phyloP scores from a whole-genome alignment of 768 basidiomycete species.

The Calvatia gigantea region DNA sequence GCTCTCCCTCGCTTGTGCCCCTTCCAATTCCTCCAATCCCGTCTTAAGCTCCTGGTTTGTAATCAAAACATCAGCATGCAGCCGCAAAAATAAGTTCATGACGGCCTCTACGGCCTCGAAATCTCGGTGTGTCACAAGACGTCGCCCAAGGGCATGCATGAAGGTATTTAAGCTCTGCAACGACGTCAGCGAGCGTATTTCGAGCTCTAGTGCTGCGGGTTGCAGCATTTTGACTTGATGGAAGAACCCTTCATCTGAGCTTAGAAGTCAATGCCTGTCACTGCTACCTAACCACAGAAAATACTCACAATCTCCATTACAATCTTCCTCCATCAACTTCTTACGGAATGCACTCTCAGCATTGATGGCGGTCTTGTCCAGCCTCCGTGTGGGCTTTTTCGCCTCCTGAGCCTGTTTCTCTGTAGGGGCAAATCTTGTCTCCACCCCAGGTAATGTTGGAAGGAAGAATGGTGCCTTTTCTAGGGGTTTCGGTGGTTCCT shows the following conservation, averaged over 20 bases:
- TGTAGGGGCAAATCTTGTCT: constrained; percentile 69
- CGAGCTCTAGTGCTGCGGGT: constrained; percentile 88
- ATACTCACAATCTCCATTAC: constrained; percentile 65
- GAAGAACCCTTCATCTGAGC: constrained; percentile 81
- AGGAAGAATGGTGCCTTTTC: constrained; percentile 98
- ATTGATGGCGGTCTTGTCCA: constrained; percentile 49
- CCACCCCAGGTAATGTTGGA: constrained; percentile 86
- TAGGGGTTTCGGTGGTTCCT: constrained; percentile 90
- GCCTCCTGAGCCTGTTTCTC: constrained; percentile 33
- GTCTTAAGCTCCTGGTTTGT: constrained; percentile 61
- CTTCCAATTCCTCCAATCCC: constrained; percentile 54
- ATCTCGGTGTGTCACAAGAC: constrained; percentile 78
- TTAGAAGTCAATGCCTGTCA: neutral
- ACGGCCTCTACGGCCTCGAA: constrained; percentile 95
- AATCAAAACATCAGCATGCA: constrained; percentile 81
- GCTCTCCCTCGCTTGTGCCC: constrained; percentile 74
- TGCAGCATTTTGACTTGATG: constrained; percentile 79
- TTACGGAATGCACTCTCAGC: constrained; percentile 70
- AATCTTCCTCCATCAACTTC: constrained; percentile 53
- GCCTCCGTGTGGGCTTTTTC: constrained; percentile 44
- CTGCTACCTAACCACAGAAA: neutral
- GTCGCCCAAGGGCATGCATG: constrained; percentile 65
- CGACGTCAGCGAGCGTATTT: constrained; percentile 74
- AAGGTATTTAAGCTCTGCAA: constrained; percentile 65
- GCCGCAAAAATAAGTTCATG: constrained; percentile 76